Base-by-base conservation (phyloP, 1,284 basidiomycete species). In the Cutaneotrichosporon mucoides region DNA sequence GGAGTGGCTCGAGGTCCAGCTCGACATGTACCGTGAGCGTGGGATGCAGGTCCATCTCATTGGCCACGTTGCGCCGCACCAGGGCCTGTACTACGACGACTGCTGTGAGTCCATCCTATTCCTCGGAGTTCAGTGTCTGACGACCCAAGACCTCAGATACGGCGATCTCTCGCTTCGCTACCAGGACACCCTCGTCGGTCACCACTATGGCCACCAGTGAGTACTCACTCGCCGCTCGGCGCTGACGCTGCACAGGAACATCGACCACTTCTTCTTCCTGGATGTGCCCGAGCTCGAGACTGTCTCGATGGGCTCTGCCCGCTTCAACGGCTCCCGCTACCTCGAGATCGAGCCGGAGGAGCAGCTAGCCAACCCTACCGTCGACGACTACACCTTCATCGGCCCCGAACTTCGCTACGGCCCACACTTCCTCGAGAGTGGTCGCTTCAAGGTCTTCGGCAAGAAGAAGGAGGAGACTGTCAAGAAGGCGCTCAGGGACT, bases 1-100 rank as follows among this genome's bases (percentile, higher is more conserved):
- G 68, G 89, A 93, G 77, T 96, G 92, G 92, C 81, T 97, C 16
- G 89, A 92, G 66, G 89, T 90, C 2, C 91, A 93, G 75, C 81
- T 97, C 34, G 77, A 84, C 50, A 79, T 80, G 59, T 92, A 87
- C 75, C 82, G 90, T 59, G 77, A 83, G 7, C 81, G 89, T 52
- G 85, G 85, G 35, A 88, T 94, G 85, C 88, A 93, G 82, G 82
- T 82, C 9, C 82, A 81, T 76, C 63, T 85, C 56, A 79, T 81
- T 13, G 84, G 82, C 1, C 81, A 82, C 66, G 83, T 85, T 0
- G 82, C 83, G 1, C 82, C 92, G 2, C 88, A 89, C 11, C 81
- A 85, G 55, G 85, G 85, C 9, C 88, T 89, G 71, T 97, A 90
- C 77, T 92, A 88, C 73, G 84, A 86, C 44, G 87, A 89, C 79